These are phyloP conservation scores for Infundibulicybe gibba DNA, from an alignment of 768 basidiomycete species.

Conservation along the genomic window DNA sequence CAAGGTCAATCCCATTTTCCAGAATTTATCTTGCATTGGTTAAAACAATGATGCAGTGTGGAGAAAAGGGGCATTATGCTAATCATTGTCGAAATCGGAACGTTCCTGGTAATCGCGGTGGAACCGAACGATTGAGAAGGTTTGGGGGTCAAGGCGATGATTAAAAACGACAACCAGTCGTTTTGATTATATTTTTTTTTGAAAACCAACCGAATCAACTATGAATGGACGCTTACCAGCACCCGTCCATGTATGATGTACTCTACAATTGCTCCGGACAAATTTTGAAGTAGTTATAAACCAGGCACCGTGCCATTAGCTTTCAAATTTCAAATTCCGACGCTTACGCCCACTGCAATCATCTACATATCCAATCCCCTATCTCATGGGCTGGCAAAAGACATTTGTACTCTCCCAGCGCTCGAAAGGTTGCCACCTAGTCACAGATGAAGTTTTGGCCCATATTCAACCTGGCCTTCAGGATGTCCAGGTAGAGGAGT, in stretches of 20 bases:
- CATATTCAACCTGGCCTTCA: slow-evolving; percentile 70
- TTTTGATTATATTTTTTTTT: slow-evolving; percentile 15
- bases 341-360: too few species aligned
- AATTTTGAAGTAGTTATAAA: too few species aligned
- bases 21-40: neutral
- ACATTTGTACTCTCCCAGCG: slow-evolving; percentile 61
- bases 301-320: too few species aligned
- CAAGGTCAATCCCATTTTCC: slow-evolving; percentile 50
- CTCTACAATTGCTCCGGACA: too few species aligned
- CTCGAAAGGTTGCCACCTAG: slow-evolving; percentile 73
- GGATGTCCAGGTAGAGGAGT: slow-evolving; percentile 50
- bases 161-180: neutral
- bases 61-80: slow-evolving; percentile 92
- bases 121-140: slow-evolving; percentile 56
- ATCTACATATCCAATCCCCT: too few species aligned
- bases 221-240: too few species aligned
- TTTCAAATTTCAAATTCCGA: too few species aligned
- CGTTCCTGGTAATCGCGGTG: slow-evolving; percentile 88
- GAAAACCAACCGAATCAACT: too few species aligned
- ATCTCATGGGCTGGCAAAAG: slow-evolving; percentile 85
- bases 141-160: slow-evolving; percentile 19
- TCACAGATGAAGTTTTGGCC: slow-evolving; percentile 70
- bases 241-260: too few species aligned
- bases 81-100: slow-evolving; percentile 91
- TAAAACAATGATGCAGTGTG: slow-evolving; percentile 51